Base-by-base conservation (phyloP, 768 basidiomycete species). In the Tricholomella constricta region DNA sequence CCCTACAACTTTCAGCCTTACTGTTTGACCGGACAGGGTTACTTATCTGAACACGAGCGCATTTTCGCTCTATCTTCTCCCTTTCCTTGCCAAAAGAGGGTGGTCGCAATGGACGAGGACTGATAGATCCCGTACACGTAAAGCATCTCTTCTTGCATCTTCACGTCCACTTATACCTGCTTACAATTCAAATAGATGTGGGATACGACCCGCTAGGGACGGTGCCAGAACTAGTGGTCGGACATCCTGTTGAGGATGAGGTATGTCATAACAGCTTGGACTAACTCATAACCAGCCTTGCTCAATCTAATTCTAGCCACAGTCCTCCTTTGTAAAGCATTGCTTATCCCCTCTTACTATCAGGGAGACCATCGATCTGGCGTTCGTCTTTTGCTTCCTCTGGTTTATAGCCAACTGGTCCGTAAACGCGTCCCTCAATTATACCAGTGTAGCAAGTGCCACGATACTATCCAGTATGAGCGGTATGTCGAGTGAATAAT, bases 361-460 rank as follows among this genome's bases (percentile, higher is more conserved):
- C 3, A 65, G 65, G 40, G 86, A 97, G 71, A 98, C 97, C 0
- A 85, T 86, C 6, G 69, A 79, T 34, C 77, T 99, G 11, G 92
- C 96, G 4, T 73, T 83, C 5, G 70, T 78, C 45, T 98, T 98
- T 69, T 93, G 89, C 67, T 78, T 91, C 52, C 74, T 96, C 31
- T 99, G 95, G 93, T 97, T 99, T 63, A 75, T 85, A 32, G 96
- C 96, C 11, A 98, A 98, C 64, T 98, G 94, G 92, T 69, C 85
- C 10, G 73, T 96, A 26, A 97, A 95, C 65, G 87, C 86, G 1
- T 78, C 89, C 17, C 77, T 98, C 40, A 85, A 82, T 26, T 89
- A 87, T 65, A 98, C 96, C 1, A 93, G 87, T 62, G 95, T 98
- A n/a, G 91, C 92, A 2, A 96, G 93, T 67, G 84, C 91, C 17